Conservation (phyloP, 1,284 basidiomycete species). For the Pseudozyma hubeiensis region DNA sequence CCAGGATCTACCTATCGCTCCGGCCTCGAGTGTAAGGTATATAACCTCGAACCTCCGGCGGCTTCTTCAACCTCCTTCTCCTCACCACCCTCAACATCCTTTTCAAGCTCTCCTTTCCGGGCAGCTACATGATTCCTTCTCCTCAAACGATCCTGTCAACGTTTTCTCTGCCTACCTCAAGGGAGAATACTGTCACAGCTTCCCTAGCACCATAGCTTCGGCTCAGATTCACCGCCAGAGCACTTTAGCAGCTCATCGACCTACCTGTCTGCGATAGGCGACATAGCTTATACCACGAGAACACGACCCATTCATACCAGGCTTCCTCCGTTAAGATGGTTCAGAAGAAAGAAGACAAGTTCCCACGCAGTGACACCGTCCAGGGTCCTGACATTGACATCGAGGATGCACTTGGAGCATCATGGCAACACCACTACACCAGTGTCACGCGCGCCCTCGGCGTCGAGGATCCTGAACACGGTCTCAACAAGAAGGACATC, state of each 20-base stretch:
- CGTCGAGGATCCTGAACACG: conserved; percentile 49
- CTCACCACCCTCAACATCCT: conserved; percentile 8
- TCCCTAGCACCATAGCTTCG: not conserved
- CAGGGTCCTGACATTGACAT: conserved; percentile 45
- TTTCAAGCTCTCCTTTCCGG: not conserved
- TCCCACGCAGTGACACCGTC: conserved; percentile 46
- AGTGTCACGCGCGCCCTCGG: conserved; percentile 46
- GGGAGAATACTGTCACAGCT: not conserved
- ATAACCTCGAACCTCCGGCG: conserved; percentile 38
- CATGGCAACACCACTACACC: conserved; percentile 51
- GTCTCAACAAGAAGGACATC: conserved; percentile 53
- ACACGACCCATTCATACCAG: too few species aligned
- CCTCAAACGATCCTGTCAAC: not conserved
- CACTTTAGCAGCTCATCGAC: conserved; percentile 13
- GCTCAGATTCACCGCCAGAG: too few species aligned
- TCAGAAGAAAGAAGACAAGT: conserved; percentile 38
- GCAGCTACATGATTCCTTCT: not conserved
- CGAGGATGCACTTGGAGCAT: conserved; percentile 35
- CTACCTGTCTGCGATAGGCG: conserved; percentile 47
- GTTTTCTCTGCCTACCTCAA: not conserved
- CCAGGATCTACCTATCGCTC: conserved; percentile 1
- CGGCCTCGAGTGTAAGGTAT: conserved; percentile 23
- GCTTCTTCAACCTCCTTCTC: conserved; percentile 40
- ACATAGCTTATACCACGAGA: not conserved
- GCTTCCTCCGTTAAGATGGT: conserved; percentile 21